These are phyloP conservation scores for Phytophthora quininea DNA, from an alignment of 352 stramenopile genomes.

Conservation along the genomic window DNA sequence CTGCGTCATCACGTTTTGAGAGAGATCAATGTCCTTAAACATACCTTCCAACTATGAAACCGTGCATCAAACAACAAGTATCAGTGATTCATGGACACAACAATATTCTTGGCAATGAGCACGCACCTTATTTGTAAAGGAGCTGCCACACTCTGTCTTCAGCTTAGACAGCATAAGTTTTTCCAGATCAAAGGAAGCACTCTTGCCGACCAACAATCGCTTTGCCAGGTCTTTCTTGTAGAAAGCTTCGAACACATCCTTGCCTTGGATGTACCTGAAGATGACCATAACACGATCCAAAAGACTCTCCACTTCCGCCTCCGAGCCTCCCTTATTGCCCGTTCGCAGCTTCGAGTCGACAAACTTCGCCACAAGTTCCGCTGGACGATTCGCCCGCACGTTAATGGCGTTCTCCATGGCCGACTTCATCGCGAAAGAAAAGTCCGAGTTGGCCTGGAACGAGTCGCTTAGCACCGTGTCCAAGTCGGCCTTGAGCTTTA, in stretches of 20 bases:
- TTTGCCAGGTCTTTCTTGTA: slow-evolving; percentile 99
- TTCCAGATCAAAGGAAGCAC: slow-evolving; percentile 95
- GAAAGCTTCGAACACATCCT: slow-evolving; percentile 99
- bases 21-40: slow-evolving; percentile 99
- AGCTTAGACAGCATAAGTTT: slow-evolving; percentile 97
- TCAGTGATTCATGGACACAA: neutral
- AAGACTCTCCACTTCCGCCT: slow-evolving; percentile 87
- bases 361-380: slow-evolving; percentile 92
- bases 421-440: slow-evolving; percentile 81
- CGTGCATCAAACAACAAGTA: slow-evolving; percentile 9
- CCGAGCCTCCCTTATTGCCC: slow-evolving; percentile 83
- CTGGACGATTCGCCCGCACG: slow-evolving; percentile 79
- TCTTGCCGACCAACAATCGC: slow-evolving; percentile 92
- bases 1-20: slow-evolving; percentile 93
- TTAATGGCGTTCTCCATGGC: slow-evolving; percentile 93
- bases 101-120: neutral
- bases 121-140: slow-evolving; percentile 96
- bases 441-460: slow-evolving; percentile 79
- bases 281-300: slow-evolving; percentile 95
- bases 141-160: slow-evolving; percentile 97
- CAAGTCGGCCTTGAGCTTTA: slow-evolving; percentile 85
- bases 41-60: slow-evolving; percentile 95
- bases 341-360: slow-evolving; percentile 90
- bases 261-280: slow-evolving; percentile 96
- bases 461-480: slow-evolving; percentile 79